phyloP scores from a whole-genome alignment of 2,329 filamentous ascomycete genomes.

The Intubia oerlemansii region DNA sequence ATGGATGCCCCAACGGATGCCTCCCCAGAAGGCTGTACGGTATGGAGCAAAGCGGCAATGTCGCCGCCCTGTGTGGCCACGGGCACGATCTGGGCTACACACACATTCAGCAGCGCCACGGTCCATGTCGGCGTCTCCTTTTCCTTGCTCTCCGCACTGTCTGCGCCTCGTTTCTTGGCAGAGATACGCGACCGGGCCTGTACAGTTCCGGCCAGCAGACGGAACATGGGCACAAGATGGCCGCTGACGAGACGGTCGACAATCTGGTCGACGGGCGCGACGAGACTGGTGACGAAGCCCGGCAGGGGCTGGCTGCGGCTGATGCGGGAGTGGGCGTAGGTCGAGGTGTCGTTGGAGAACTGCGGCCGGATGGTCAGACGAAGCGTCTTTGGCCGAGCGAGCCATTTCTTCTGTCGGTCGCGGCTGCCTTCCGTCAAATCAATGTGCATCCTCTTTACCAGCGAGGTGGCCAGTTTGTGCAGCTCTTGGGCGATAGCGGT shows the following conservation, averaged over 20 bases:
- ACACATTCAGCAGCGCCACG: slow-evolving; percentile 66
- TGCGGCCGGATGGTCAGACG: slow-evolving; percentile 55
- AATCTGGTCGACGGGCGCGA: slow-evolving; percentile 2
- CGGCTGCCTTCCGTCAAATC: slow-evolving; percentile 37
- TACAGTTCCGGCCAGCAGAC: slow-evolving; percentile 6
- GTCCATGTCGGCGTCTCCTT: slow-evolving; percentile 39
- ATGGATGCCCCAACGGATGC: too few species aligned
- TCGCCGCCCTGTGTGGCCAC: slow-evolving; percentile 45
- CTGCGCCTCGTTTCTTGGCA: background rate
- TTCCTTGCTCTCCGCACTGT: background rate
- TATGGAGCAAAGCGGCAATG: slow-evolving; percentile 62
- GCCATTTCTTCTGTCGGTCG: too few species aligned
- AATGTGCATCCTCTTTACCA: slow-evolving; percentile 56
- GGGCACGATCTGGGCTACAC: slow-evolving; percentile 63
- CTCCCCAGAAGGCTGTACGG: too few species aligned
- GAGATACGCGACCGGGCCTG: slow-evolving; percentile 4
- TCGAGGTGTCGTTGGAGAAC: too few species aligned
- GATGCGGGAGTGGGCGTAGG: slow-evolving; percentile 42
- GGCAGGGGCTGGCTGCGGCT: slow-evolving; percentile 46
- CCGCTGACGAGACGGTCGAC: slow-evolving; percentile 10
- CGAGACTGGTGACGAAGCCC: slow-evolving; percentile 46
- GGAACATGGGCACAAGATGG: slow-evolving; percentile 8
- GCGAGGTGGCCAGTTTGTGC: slow-evolving; percentile 40
- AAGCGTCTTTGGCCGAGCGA: slow-evolving; percentile 61
- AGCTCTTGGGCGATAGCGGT: too few species aligned